phyloP scores from a whole-genome alignment of 768 basidiomycete species.

The Megacollybia marginata region DNA sequence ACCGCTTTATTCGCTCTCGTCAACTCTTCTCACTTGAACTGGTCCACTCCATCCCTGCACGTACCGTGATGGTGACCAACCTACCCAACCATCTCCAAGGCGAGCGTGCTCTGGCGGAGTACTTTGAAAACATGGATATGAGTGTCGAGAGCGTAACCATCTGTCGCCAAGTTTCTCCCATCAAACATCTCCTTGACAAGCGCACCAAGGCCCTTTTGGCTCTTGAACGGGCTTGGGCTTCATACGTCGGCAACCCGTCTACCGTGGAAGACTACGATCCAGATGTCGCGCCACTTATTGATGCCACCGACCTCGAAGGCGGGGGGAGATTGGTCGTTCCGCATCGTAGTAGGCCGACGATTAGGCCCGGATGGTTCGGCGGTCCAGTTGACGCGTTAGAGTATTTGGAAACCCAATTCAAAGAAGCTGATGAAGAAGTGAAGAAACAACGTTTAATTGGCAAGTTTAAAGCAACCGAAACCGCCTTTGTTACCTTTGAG shows the following conservation, averaged over 20 bases:
- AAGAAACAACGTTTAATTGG: conserved; percentile 63
- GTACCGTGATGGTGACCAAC: conserved; percentile 83
- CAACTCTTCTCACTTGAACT: conserved; percentile 93
- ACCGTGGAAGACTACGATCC: conserved; percentile 77
- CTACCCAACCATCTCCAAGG: conserved; percentile 81
- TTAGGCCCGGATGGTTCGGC: conserved; percentile 69
- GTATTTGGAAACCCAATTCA: conserved; percentile 74
- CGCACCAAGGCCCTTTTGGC: conserved; percentile 75
- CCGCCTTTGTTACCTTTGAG: conserved; percentile 95
- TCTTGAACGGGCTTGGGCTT: conserved; percentile 81
- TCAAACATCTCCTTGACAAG: conserved; percentile 67
- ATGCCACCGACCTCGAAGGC: conserved; percentile 40
- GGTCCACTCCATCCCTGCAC: conserved; percentile 89
- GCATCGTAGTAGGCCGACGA: conserved; percentile 67
- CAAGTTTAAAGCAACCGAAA: conserved; percentile 73
- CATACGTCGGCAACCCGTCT: conserved; percentile 93
- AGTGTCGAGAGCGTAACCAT: conserved; percentile 90
- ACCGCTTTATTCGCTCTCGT: conserved; percentile 79
- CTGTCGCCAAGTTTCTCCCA: conserved; percentile 70
- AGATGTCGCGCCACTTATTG: conserved; percentile 38
- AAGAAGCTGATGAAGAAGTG: conserved; percentile 77
- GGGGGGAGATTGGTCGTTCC: conserved; percentile 61
- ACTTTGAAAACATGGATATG: conserved; percentile 85
- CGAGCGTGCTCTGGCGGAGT: conserved; percentile 82
- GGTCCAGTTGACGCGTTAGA: conserved; percentile 85